Percentiles rank a stretch among this genome's conserved stretches.
Evolutionary conservation across 441 rosid genomes (phyloP).

Genomic region (Pelargonium myrrhifolium): DNA sequence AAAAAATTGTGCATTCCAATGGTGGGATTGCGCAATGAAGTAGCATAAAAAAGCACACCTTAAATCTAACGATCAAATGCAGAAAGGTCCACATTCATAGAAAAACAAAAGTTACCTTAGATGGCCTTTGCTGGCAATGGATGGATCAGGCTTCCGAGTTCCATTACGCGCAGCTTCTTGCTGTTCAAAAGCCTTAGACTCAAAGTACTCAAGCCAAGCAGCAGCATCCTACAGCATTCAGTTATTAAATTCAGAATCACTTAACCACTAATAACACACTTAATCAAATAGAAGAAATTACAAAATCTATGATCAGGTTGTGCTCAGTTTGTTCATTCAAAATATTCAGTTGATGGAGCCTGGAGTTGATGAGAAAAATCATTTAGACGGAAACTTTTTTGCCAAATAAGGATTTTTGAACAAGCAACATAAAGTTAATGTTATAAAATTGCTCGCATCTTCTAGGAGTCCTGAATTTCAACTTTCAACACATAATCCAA

Average conservation of each 20-base stretch:
- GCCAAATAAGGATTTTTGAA: constrained; percentile 1
- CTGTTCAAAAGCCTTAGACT: constrained; percentile 74
- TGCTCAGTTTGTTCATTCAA: constrained; percentile 9
- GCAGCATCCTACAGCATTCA: constrained; percentile 56
- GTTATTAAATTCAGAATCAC: constrained; percentile 11
- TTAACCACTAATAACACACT: not conserved
- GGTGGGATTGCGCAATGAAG: too few species aligned
- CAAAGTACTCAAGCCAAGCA: constrained; percentile 84
- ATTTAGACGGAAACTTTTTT: not conserved
- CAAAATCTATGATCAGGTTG: not conserved
- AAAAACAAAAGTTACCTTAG: constrained; percentile 37
- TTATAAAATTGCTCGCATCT: not conserved
- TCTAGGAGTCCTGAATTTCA: not conserved
- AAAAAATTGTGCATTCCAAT: too few species aligned
- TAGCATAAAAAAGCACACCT: too few species aligned
- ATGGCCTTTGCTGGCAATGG: constrained; percentile 83
- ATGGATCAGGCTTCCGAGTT: constrained; percentile 77
- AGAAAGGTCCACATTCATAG: not conserved
- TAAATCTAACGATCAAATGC: not conserved
- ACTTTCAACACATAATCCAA: not conserved
- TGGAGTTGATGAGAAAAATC: not conserved
- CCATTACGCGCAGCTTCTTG: constrained; percentile 86
- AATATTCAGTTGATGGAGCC: not conserved
- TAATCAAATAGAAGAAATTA: not conserved
- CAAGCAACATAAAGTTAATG: not conserved